These are phyloP conservation scores for Garcia nutans DNA, from an alignment of 345 rosid genomes.

Conservation along the genomic window DNA sequence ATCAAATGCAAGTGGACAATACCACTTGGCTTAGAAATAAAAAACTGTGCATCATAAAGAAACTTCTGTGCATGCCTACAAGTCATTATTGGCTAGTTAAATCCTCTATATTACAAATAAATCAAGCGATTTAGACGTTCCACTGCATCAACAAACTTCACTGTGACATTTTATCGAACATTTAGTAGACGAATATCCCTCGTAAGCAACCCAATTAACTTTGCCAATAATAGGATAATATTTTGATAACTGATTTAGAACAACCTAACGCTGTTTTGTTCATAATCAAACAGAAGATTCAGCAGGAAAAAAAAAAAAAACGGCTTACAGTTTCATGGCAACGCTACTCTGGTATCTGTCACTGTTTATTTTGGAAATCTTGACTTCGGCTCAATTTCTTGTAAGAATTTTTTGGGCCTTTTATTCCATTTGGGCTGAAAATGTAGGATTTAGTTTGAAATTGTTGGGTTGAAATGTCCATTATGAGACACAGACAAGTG, in stretches of 20 bases:
- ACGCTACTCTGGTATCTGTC: not conserved
- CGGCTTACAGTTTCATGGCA: not conserved
- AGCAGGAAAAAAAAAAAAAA: not conserved
- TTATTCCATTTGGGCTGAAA: too few relatives aligned
- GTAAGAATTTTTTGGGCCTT: too few relatives aligned
- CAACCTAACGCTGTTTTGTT: not conserved
- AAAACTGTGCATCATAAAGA: constrained; percentile 15
- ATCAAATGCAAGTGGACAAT: constrained; percentile 22
- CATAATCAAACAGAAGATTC: not conserved
- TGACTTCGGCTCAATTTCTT: not conserved
- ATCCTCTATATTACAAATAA: not conserved
- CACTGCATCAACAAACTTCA: not conserved
- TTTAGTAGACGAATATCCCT: not conserved
- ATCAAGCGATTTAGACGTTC: not conserved
- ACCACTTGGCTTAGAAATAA: constrained; percentile 14
- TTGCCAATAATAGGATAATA: too few relatives aligned
- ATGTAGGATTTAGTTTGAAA: too few relatives aligned
- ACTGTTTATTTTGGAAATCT: not conserved
- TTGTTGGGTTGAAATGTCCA: too few relatives aligned
- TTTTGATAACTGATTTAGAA: not conserved
- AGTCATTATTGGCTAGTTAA: constrained; percentile 22
- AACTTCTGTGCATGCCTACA: constrained; percentile 8
- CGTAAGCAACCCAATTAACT: not conserved
- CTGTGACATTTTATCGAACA: constrained; percentile 24
- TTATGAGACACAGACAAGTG: too few relatives aligned